Conservation (phyloP, 768 basidiomycete species). For the Thelephora aurantiotincta region DNA sequence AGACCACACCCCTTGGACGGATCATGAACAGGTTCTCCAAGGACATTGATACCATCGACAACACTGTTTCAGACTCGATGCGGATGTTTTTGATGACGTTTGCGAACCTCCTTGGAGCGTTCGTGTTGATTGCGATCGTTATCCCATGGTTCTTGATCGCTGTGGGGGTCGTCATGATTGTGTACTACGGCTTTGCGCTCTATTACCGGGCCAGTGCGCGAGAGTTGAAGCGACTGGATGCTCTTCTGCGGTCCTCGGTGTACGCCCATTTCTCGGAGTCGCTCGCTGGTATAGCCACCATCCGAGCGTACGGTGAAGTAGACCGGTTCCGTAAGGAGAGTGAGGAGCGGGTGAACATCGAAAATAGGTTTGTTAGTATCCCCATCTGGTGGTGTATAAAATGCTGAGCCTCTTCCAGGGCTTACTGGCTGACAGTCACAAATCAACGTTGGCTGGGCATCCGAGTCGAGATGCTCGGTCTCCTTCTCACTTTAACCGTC, state of each 20-base stretch:
- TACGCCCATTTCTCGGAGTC: slow-evolving; percentile 93
- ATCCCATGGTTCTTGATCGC: slow-evolving; percentile 80
- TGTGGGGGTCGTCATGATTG: slow-evolving; percentile 38
- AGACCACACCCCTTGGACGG: slow-evolving; percentile 77
- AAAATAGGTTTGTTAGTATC: slow-evolving; percentile 47
- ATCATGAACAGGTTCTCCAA: slow-evolving; percentile 89
- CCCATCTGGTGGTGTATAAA: neutral
- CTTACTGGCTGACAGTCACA: slow-evolving; percentile 76
- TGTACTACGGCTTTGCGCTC: slow-evolving; percentile 57
- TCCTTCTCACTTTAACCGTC: slow-evolving; percentile 58
- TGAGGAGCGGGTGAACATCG: slow-evolving; percentile 58
- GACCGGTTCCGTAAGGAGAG: slow-evolving; percentile 70
- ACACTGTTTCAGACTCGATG: slow-evolving; percentile 54
- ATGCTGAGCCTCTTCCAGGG: slow-evolving; percentile 23
- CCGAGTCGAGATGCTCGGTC: slow-evolving; percentile 78
- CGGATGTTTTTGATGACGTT: slow-evolving; percentile 58
- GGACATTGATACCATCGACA: slow-evolving; percentile 76
- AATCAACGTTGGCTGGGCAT: slow-evolving; percentile 91
- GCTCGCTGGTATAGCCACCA: slow-evolving; percentile 73
- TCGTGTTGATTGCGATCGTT: slow-evolving; percentile 65
- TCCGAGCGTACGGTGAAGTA: slow-evolving; percentile 75
- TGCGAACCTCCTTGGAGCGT: slow-evolving; percentile 55
- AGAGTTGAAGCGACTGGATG: slow-evolving; percentile 69
- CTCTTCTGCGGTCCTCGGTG: slow-evolving; percentile 71
- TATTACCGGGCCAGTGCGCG: slow-evolving; percentile 83